Conservation (phyloP, 2,329 filamentous ascomycete genomes). For the Ophiosphaerella narmari region DNA sequence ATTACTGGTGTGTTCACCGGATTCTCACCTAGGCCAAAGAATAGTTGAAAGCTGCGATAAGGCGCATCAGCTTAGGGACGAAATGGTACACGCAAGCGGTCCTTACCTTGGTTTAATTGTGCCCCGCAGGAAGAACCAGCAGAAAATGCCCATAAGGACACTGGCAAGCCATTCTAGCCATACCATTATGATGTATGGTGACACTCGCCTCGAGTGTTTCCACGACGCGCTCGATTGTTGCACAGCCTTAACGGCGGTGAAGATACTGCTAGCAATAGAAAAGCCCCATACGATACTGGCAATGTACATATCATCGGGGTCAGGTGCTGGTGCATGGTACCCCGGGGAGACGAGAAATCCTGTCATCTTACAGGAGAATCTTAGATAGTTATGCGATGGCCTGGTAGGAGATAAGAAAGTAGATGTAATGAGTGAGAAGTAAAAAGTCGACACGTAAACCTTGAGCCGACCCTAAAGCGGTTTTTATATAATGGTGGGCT, state of each 20-base stretch:
- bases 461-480: neutral
- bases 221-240: conserved; percentile 1
- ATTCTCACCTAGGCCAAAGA: conserved; percentile 31
- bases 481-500: neutral
- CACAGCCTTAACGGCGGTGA: conserved; percentile 4
- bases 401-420: neutral
- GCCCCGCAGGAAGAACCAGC: conserved; percentile 37
- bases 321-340: conserved; percentile 1
- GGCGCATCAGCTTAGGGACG: too few species aligned
- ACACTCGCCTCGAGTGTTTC: neutral
- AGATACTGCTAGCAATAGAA: conserved; percentile 3
- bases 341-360: conserved; percentile 3
- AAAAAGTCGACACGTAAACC: neutral
- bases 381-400: too few species aligned
- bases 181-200: conserved; percentile 52
- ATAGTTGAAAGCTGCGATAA: conserved; percentile 32
- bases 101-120: conserved; percentile 29
- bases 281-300: conserved; percentile 4
- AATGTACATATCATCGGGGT: conserved; percentile 4
- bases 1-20: neutral
- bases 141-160: conserved; percentile 47
- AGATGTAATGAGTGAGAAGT: conserved; percentile 1
- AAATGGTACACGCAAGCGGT: too few species aligned
- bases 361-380: neutral
- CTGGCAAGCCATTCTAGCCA: conserved; percentile 54